phyloP scores from a whole-genome alignment of 805 yeast genomes.

The Starmerella tilneyi region DNA sequence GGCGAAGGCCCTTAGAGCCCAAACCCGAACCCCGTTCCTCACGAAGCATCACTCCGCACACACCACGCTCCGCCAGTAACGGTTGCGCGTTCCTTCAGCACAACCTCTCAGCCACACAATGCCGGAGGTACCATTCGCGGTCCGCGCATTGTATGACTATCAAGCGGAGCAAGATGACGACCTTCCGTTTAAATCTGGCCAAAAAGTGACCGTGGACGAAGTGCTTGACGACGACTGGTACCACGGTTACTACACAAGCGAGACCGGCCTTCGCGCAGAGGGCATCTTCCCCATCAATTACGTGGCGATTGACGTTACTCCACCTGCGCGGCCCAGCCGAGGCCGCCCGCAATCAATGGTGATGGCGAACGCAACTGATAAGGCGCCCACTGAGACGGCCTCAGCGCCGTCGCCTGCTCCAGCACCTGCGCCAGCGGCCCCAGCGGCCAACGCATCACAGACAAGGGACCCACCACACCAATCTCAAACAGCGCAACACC shows the following conservation, averaged over 20 bases:
- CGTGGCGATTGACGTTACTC: constrained; percentile 40
- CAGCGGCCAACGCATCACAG: too few species aligned
- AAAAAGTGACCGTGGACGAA: constrained; percentile 60
- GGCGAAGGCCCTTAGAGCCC: too few species aligned
- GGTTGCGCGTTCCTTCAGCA: constrained; percentile 1
- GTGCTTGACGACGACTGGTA: constrained; percentile 92
- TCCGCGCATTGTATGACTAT: constrained; percentile 59
- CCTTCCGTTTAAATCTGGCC: constrained; percentile 57
- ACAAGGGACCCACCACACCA: too few species aligned
- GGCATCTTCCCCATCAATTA: constrained; percentile 88
- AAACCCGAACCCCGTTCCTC: too few species aligned
- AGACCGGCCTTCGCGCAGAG: constrained; percentile 35
- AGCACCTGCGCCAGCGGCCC: constrained; percentile 22
- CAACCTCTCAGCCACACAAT: constrained; percentile 7
- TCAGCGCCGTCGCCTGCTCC: constrained; percentile 23
- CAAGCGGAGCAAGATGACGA: constrained; percentile 72
- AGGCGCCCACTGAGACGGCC: not conserved
- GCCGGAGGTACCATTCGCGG: constrained; percentile 46
- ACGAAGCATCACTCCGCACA: constrained; percentile 1
- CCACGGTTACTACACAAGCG: constrained; percentile 50
- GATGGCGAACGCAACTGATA: not conserved
- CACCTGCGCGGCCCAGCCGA: constrained; percentile 17
- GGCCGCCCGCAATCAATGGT: constrained; percentile 15
- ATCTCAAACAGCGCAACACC: too few species aligned
- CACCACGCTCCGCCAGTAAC: not conserved